A percentile compares a stretch with the other conserved stretches of the same genome.
Evolutionary conservation across 352 stramenopile genomes (phyloP).

Genomic region (Pythium monospermum): DNA sequence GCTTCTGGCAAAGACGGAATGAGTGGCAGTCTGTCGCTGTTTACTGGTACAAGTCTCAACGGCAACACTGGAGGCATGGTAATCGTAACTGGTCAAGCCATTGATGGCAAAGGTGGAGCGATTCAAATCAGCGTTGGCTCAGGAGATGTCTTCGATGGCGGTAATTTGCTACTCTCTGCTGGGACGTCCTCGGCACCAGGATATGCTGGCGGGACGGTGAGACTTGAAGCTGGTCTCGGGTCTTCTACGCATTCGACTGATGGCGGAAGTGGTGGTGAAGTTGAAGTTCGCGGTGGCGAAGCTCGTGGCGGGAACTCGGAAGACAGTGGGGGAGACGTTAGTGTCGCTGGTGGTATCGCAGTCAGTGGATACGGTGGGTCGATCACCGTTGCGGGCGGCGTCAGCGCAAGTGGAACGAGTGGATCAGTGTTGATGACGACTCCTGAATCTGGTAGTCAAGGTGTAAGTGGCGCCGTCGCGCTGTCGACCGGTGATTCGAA

Average conservation of each 20-base stretch:
- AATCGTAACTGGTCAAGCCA: slow-evolving; percentile 40
- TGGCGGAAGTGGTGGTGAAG: slow-evolving; percentile 86
- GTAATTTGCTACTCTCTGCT: slow-evolving; percentile 50
- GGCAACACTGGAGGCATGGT: slow-evolving; percentile 34
- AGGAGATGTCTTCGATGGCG: slow-evolving; percentile 53
- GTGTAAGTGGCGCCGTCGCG: slow-evolving; percentile 41
- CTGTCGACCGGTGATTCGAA: slow-evolving; percentile 38
- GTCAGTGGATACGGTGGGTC: slow-evolving; percentile 66
- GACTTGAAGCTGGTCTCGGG: slow-evolving; percentile 39
- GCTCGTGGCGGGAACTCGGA: slow-evolving; percentile 79
- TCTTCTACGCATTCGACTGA: slow-evolving; percentile 79
- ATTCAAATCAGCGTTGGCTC: slow-evolving; percentile 52
- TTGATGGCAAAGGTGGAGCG: slow-evolving; percentile 51
- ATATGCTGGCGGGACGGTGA: slow-evolving; percentile 44
- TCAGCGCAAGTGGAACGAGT: slow-evolving; percentile 48
- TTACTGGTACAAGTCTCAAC: slow-evolving; percentile 20
- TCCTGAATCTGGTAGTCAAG: slow-evolving; percentile 37
- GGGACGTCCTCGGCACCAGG: slow-evolving; percentile 53
- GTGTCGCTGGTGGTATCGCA: slow-evolving; percentile 61
- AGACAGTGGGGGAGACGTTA: slow-evolving; percentile 87
- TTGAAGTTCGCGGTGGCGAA: slow-evolving; percentile 82
- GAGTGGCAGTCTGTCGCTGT: slow-evolving; percentile 49
- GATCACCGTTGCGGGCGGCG: slow-evolving; percentile 38
- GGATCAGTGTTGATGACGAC: slow-evolving; percentile 46
- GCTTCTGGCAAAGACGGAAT: slow-evolving; percentile 42